Conservation (phyloP, 75 land plant species). For the Azolla pinnata region DNA sequence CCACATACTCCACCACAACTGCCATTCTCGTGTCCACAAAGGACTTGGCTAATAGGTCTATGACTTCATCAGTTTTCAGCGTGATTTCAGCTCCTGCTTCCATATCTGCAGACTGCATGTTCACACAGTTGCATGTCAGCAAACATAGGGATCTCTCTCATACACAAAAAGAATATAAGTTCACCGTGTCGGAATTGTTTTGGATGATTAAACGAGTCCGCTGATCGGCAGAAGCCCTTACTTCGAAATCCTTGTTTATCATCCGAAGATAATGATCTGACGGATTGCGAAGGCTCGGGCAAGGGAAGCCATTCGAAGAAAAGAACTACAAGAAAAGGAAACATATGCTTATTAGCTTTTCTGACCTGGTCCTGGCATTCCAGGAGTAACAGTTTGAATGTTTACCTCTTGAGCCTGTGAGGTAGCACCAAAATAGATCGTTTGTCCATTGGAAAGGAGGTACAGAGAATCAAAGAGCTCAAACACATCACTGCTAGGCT, state of each 20-base stretch:
- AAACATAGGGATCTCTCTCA: not conserved
- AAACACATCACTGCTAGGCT: slow-evolving; percentile 79
- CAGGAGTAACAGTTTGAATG: not conserved
- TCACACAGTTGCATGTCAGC: not conserved
- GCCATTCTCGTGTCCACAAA: slow-evolving; percentile 17
- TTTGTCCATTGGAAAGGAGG: slow-evolving; percentile 49
- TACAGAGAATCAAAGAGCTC: slow-evolving; percentile 54
- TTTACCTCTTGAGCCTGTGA: slow-evolving; percentile 27
- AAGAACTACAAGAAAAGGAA: slow-evolving; percentile 36
- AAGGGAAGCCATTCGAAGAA: slow-evolving; percentile 49
- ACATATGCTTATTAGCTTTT: not conserved
- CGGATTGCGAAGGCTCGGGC: slow-evolving; percentile 58
- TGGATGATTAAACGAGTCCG: slow-evolving; percentile 53
- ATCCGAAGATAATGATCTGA: slow-evolving; percentile 64
- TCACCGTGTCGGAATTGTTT: not conserved
- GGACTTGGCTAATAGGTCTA: slow-evolving; percentile 16
- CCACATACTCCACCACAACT: slow-evolving; percentile 14
- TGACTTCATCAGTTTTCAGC: slow-evolving; percentile 20
- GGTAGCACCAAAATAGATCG: slow-evolving; percentile 53
- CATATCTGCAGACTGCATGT: not conserved
- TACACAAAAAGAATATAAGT: not conserved
- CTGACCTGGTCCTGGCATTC: not conserved
- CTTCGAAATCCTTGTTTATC: slow-evolving; percentile 62
- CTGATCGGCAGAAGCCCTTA: slow-evolving; percentile 31
- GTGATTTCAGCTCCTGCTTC: slow-evolving; percentile 18